Evolutionary conservation across 2,329 filamentous ascomycete species (phyloP), one percentile per base, ranked within the genome.

Genomic region (Trichoderma aggressivum): DNA sequence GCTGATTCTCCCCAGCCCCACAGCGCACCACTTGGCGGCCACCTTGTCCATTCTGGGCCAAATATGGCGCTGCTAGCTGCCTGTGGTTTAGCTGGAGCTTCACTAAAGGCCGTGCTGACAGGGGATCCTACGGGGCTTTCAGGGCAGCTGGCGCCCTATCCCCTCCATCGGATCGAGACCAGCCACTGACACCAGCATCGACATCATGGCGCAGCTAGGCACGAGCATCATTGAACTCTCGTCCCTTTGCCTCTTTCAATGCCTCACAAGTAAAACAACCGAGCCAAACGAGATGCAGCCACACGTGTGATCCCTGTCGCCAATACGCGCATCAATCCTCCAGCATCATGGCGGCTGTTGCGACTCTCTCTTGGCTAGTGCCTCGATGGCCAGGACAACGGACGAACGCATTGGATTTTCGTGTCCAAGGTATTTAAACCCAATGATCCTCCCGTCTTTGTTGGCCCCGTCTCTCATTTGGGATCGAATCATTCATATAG

Each of bases 111-210:
- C 55, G 11, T 50, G 24, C 58, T 32, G 55, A 16, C 34, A 26
- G 34, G 32, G 32, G 24, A 58, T 66, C 50, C 63, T 60, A 68
- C 53, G 65, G 65, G 55, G 55, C 53, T 34, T 68, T 60, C 65
- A 68, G 39, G 55, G 65, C 65, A 60, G 53, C n/a, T 60, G 28
- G 63, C 26, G 34, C 36, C 18, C 32, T 53, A 24, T 59, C 56
- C 56, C 47, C 56, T 34, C 18, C 30, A n/a, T 21, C 30, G 21
- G 21, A 24, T 34, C 30, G n/a, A 47, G n/a, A 28, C 18, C 16
- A 43, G 63, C 63, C 32, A 26, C 32, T 59, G 30, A 8, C 36
- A 32, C 24, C 26, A 30, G 30, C 61, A 21, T n/a, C 18, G 18
- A 34, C 18, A 32, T 39, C 32, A 66, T 65, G 65, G 65, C 65